Evolutionary conservation across 176 grass and related monocot genomes (phyloP).

Genomic region (Carex parvula): DNA sequence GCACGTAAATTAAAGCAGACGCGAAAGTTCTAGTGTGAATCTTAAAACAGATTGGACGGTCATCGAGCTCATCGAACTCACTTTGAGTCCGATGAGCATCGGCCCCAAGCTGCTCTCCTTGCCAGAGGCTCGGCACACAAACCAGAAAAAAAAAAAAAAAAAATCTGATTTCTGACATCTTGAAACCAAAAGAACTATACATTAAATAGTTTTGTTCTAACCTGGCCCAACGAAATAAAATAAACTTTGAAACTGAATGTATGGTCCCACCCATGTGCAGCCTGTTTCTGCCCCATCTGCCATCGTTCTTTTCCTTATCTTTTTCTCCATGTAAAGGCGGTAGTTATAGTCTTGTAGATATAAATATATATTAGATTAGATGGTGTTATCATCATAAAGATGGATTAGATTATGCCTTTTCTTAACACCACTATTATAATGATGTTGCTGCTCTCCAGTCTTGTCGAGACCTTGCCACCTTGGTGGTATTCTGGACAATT

Average conservation of each 20-base stretch:
- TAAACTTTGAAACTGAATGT: constrained; percentile 16
- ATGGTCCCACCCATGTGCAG: constrained; percentile 26
- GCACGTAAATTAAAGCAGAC: too few relatives aligned
- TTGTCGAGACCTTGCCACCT: not conserved
- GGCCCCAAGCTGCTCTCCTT: too few relatives aligned
- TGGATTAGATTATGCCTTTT: too few relatives aligned
- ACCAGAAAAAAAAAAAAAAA: not conserved
- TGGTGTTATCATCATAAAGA: too few relatives aligned
- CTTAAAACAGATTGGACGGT: too few relatives aligned
- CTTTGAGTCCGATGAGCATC: too few relatives aligned
- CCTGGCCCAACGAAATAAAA: not conserved
- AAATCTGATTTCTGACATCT: constrained; percentile 11
- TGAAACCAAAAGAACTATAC: not conserved
- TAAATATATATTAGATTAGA: constrained; percentile 8
- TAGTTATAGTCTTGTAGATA: not conserved
- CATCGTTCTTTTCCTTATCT: not conserved
- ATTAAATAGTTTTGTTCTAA: not conserved
- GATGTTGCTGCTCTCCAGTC: constrained; percentile 1
- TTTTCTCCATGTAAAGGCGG: constrained; percentile 6
- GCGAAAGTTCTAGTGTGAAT: too few relatives aligned
- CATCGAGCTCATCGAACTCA: too few relatives aligned
- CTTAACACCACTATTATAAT: not conserved
- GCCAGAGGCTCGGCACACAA: constrained; percentile 9
- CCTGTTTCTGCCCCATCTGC: constrained; percentile 4
- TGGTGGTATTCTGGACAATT: not conserved